Base-by-base conservation (phyloP, 1,284 basidiomycete genomes). In the Ganoderma lingzhi region DNA sequence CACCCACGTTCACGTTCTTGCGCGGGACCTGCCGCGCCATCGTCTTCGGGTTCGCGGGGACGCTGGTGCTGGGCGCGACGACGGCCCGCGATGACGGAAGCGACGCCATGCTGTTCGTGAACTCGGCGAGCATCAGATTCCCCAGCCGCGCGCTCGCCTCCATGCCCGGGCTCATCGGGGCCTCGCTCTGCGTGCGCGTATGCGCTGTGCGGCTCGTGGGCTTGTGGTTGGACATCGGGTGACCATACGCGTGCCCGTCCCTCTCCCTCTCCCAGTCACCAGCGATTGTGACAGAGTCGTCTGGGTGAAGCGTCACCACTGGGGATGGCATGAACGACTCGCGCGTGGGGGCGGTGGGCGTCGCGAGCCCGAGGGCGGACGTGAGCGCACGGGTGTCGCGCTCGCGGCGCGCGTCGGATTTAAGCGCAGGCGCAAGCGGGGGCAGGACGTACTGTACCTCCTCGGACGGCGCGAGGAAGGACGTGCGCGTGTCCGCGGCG, bases 241-340 rank as follows among this genome's bases (percentile, higher is more conserved):
- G n/a, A 3, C 9, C 39, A n/a, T 41, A 12, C 59, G 8, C 14
- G 48, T 51, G 10, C 37, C 37, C 14, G 23, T 28, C 39, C 59
- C 59, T 39, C n/a, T 39, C 62, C n/a, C 23, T 73, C 76, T 73
- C 70, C 19, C 78, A 82, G 59, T 83, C 82, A 19, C 84, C 85
- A 6, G 86, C 83, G 39, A 92, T 83, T 68, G 89, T 90, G 77
- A 90, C 81, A 12, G 90, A 92, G 78, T 92, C 91, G 68, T 93
- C 91, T 5, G 90, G 90, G 75, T 88, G 90, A 67, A 92, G 75
- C 8, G 90, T 90, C 19, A 85, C 85, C 73, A 86, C 87, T 39
- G 88, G 90, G 2, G 70, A 73, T 61, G 19, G 41, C 48, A 58
- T 37, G 41, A 44, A 62, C 6, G 44, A 17, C n/a, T 39, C 17